Conservation (phyloP, 164 flowering plant species). For the Vitis rotundifolia region DNA sequence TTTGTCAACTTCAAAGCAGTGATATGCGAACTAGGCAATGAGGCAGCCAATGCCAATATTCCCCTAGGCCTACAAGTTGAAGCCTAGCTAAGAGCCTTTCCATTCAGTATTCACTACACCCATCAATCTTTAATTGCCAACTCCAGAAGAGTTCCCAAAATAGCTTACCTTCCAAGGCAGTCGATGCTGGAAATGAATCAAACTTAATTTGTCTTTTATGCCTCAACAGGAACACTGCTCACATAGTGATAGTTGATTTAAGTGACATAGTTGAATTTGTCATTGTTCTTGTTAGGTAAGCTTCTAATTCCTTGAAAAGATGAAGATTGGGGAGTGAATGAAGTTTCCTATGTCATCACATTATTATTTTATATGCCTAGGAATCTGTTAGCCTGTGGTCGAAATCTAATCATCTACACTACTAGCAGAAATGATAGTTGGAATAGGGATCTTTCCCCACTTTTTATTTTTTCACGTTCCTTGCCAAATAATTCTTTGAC, state of each 20-base stretch:
- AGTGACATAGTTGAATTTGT: conserved; percentile 1
- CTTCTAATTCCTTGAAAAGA: background rate
- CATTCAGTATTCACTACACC: too few species aligned
- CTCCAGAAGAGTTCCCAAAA: too few species aligned
- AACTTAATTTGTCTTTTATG: background rate
- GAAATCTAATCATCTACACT: background rate
- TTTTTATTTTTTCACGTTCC: background rate
- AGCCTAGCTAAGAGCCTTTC: too few species aligned
- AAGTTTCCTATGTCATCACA: background rate
- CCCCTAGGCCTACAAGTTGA: too few species aligned
- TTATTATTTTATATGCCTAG: background rate
- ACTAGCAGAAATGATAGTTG: background rate
- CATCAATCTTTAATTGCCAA: too few species aligned
- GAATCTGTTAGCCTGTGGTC: background rate
- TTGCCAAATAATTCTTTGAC: conserved; percentile 22
- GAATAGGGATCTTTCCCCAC: background rate
- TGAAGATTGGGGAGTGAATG: background rate
- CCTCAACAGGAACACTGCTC: background rate
- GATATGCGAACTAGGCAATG: too few species aligned
- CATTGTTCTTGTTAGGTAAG: conserved; percentile 15
- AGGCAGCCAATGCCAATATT: too few species aligned
- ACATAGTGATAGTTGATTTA: conserved; percentile 8
- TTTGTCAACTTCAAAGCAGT: too few species aligned
- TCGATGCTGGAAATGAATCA: too few species aligned
- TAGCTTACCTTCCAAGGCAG: too few species aligned